These are phyloP conservation scores for Tuber brumale DNA, from an alignment of 495 filamentous ascomycete species.

Conservation along the genomic window DNA sequence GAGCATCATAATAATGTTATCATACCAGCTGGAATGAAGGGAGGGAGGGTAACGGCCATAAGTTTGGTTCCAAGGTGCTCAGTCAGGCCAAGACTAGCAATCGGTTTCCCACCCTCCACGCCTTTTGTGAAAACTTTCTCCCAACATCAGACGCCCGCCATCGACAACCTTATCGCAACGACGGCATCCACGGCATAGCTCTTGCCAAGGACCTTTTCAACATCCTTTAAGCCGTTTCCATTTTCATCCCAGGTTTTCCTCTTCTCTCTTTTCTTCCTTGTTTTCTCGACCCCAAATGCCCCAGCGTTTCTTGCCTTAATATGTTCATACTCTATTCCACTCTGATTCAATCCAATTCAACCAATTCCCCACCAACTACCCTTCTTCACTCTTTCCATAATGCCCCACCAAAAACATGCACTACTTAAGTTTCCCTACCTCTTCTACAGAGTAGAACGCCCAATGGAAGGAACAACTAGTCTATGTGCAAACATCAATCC, in stretches of 20 bases:
- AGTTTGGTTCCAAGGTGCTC: background rate
- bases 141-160: background rate
- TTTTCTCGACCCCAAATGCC: background rate
- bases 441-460: constrained; percentile 15
- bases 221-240: background rate
- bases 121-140: background rate
- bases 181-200: background rate
- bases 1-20: background rate
- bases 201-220: background rate
- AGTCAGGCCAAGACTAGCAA: background rate
- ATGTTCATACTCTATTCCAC: constrained; percentile 4
- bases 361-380: background rate
- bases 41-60: background rate
- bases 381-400: background rate
- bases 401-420: constrained; percentile 16
- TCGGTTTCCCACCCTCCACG: background rate
- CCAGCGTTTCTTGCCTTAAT: background rate
- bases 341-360: constrained; percentile 14
- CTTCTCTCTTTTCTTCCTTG: background rate
- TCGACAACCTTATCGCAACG: background rate
- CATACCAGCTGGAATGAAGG: background rate
- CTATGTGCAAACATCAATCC: constrained; percentile 36
- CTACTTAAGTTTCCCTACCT: constrained; percentile 34
- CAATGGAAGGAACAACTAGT: constrained; percentile 35
- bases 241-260: background rate